Conservation (phyloP, 2,329 filamentous ascomycete genomes). For the Thermoascus crustaceus region DNA sequence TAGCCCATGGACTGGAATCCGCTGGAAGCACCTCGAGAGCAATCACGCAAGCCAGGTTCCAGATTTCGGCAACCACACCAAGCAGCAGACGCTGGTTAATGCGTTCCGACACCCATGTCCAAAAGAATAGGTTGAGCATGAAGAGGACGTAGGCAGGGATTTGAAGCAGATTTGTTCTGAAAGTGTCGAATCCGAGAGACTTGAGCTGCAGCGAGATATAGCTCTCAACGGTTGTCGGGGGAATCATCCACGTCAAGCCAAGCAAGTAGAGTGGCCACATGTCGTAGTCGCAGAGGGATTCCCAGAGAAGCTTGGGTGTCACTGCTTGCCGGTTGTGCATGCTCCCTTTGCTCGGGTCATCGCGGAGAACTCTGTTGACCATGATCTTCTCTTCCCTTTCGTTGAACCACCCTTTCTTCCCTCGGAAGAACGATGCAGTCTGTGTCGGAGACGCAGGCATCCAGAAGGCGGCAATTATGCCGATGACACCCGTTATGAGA, state of each 20-base stretch:
- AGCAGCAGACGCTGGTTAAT: constrained; percentile 49
- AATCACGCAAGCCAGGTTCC: constrained; percentile 46
- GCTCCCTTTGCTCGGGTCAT: constrained; percentile 50
- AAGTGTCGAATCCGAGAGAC: constrained; percentile 49
- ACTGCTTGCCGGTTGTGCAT: constrained; percentile 55
- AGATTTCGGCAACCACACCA: constrained; percentile 46
- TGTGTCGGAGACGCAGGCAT: constrained; percentile 58
- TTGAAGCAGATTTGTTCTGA: constrained; percentile 55
- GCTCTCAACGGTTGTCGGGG: constrained; percentile 25
- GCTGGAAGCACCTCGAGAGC: constrained; percentile 43
- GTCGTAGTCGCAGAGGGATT: constrained; percentile 47
- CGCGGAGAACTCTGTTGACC: constrained; percentile 53
- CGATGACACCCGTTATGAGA: constrained; percentile 47
- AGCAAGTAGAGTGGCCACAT: constrained; percentile 51
- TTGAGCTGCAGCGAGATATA: constrained; percentile 39
- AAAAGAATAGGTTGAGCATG: constrained; percentile 48
- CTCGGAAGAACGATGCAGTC: constrained; percentile 54
- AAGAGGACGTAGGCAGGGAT: constrained; percentile 52
- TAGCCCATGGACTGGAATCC: constrained; percentile 43
- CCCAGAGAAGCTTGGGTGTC: constrained; percentile 40
- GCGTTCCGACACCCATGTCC: constrained; percentile 48
- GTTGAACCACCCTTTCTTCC: constrained; percentile 57
- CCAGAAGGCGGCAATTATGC: constrained; percentile 50
- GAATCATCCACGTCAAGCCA: constrained; percentile 38
- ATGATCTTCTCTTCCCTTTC: constrained; percentile 63